Conservation (phyloP, 139 green algal species). For the Micromonas commoda region DNA sequence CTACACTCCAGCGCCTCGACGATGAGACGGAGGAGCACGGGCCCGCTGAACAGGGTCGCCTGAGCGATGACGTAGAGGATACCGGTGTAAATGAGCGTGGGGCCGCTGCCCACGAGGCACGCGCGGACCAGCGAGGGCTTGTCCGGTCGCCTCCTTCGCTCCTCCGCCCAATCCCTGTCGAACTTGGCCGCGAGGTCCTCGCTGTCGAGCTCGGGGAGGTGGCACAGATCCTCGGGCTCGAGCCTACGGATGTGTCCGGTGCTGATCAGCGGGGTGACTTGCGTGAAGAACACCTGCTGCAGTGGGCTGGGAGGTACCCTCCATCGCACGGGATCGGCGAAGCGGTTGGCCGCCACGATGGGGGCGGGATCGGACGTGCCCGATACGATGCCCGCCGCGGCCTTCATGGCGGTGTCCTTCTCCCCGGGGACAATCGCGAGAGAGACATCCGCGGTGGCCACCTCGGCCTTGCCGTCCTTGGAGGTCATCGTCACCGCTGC, state of each 20-base stretch:
- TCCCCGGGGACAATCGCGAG: background rate
- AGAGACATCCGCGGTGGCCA: background rate
- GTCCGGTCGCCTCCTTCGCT: background rate
- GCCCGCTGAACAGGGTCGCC: constrained; percentile 9
- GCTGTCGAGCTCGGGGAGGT: background rate
- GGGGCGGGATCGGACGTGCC: too few relatives aligned
- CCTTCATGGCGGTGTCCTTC: background rate
- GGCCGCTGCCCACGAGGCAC: background rate
- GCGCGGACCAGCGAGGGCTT: background rate
- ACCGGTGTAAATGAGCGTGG: constrained; percentile 19
- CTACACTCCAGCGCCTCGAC: constrained; percentile 8
- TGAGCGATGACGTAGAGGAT: constrained; percentile 19
- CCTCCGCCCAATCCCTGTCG: constrained; percentile 9
- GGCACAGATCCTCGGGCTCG: constrained; percentile 6
- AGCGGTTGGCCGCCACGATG: too few relatives aligned
- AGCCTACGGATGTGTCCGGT: background rate
- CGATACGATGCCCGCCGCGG: too few relatives aligned
- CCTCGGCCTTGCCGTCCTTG: background rate
- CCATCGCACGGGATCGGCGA: constrained; percentile 12
- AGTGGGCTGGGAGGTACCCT: background rate
- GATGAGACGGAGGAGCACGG: constrained; percentile 16
- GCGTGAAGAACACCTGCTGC: constrained; percentile 11
- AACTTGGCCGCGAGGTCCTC: background rate
- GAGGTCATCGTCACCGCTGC: too few relatives aligned
- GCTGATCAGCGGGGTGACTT: constrained; percentile 14